These are phyloP conservation scores for Tulasnella sp. DNA, from an alignment of 768 basidiomycete species.

Conservation along the genomic window DNA sequence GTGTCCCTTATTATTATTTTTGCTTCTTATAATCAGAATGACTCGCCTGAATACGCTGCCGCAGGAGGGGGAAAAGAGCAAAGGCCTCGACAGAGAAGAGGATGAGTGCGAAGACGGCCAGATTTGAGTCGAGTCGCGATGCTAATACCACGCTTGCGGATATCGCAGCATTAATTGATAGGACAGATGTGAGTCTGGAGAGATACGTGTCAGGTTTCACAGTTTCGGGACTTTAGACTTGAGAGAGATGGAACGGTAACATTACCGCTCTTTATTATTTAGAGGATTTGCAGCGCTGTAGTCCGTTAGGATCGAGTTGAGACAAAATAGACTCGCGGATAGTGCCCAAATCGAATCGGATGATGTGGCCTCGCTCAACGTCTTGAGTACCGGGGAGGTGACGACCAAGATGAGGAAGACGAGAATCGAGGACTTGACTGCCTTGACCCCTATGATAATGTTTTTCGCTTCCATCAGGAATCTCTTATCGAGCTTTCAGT, in stretches of 20 bases:
- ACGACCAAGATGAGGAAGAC: slow-evolving; percentile 84
- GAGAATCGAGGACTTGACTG: slow-evolving; percentile 69
- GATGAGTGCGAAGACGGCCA: slow-evolving; percentile 81
- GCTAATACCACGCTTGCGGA: slow-evolving; percentile 89
- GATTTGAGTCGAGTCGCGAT: slow-evolving; percentile 71
- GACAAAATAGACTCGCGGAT: slow-evolving; percentile 67
- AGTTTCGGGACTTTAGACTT: background rate
- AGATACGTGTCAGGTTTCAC: too few species aligned
- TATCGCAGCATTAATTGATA: slow-evolving; percentile 85
- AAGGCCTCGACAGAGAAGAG: slow-evolving; percentile 75
- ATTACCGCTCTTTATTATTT: background rate
- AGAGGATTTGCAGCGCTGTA: slow-evolving; percentile 39
- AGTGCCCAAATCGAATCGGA: slow-evolving; percentile 96
- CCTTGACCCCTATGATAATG: slow-evolving; percentile 18
- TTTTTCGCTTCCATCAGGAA: background rate
- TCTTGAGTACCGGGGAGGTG: slow-evolving; percentile 81
- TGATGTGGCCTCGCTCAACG: slow-evolving; percentile 88
- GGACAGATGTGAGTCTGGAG: slow-evolving; percentile 62
- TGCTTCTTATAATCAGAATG: slow-evolving; percentile 16
- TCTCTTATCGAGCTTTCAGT: background rate
- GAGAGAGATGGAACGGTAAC: too few species aligned
- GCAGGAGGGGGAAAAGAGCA: slow-evolving; percentile 71
- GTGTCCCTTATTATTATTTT: too few species aligned
- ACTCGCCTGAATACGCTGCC: slow-evolving; percentile 34
- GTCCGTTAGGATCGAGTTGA: slow-evolving; percentile 77